These are phyloP conservation scores for Paecilomyces fulvus DNA, from an alignment of 2,329 filamentous ascomycete genomes.

Conservation along the genomic window DNA sequence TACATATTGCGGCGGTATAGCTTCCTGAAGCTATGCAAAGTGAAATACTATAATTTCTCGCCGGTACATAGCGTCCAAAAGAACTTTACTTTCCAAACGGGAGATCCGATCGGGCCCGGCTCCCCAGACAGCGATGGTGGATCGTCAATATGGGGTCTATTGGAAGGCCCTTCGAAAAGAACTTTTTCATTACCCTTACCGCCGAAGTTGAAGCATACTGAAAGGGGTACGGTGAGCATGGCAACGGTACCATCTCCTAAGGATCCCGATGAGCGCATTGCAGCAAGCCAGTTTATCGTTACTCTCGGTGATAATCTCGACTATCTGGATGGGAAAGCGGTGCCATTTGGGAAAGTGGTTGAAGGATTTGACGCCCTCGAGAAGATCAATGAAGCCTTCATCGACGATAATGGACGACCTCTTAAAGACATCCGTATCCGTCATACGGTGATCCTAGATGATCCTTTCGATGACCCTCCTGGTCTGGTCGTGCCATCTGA, in stretches of 20 bases:
- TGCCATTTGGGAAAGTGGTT: slow-evolving; percentile 89
- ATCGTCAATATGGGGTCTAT: slow-evolving; percentile 80
- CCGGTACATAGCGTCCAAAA: slow-evolving; percentile 89
- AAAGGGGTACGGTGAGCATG: slow-evolving; percentile 93
- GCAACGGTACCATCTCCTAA: slow-evolving; percentile 71
- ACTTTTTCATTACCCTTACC: slow-evolving; percentile 79
- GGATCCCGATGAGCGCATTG: slow-evolving; percentile 73
- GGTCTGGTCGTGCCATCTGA: slow-evolving; percentile 67
- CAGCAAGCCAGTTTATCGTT: slow-evolving; percentile 87
- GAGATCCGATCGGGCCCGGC: slow-evolving; percentile 82
- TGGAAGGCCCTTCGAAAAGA: slow-evolving; percentile 61
- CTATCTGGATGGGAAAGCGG: slow-evolving; percentile 85
- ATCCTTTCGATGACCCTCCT: slow-evolving; percentile 77
- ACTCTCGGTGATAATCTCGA: slow-evolving; percentile 85
- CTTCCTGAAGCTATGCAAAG: slow-evolving; percentile 97
- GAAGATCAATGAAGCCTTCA: slow-evolving; percentile 83
- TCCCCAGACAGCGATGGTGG: slow-evolving; percentile 83
- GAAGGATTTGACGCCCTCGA: slow-evolving; percentile 92
- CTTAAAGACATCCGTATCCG: slow-evolving; percentile 91
- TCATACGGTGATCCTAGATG: slow-evolving; percentile 85
- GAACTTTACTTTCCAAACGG: slow-evolving; percentile 92
- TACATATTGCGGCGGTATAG: slow-evolving; percentile 41
- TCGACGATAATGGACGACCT: slow-evolving; percentile 76
- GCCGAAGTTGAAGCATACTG: slow-evolving; percentile 77
- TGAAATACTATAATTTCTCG: slow-evolving; percentile 98